phyloP scores from a whole-genome alignment of 805 yeast species.

The Debaryomyces tyrocola region DNA sequence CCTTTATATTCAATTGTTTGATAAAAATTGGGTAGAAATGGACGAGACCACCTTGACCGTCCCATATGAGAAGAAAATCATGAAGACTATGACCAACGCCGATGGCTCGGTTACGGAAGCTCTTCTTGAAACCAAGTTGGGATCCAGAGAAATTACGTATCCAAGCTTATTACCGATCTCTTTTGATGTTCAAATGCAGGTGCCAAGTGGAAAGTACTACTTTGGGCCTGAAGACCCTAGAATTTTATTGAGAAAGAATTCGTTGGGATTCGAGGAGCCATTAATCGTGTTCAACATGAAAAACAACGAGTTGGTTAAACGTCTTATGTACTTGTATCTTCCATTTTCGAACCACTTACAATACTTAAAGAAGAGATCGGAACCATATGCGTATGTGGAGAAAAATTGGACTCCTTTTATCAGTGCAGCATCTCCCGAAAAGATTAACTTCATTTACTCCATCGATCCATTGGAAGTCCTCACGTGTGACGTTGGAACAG shows the following conservation, averaged over 20 bases:
- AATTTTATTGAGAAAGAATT: constrained; percentile 10
- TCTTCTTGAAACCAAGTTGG: constrained; percentile 9
- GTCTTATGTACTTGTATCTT: constrained; percentile 11
- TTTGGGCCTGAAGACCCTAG: constrained; percentile 19
- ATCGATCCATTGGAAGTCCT: constrained; percentile 28
- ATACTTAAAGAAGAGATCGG: constrained; percentile 12
- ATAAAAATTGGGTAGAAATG: constrained; percentile 20
- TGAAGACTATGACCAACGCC: constrained; percentile 8
- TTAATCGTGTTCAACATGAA: constrained; percentile 24
- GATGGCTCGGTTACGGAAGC: constrained; percentile 15
- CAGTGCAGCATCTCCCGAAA: constrained; percentile 7
- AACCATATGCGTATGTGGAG: constrained; percentile 15
- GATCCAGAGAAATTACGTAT: constrained; percentile 13
- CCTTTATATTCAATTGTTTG: constrained; percentile 19
- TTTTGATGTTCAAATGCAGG: constrained; percentile 8
- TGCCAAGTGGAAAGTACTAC: constrained; percentile 7
- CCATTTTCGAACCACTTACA: constrained; percentile 15
- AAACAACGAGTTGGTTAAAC: constrained; percentile 2
- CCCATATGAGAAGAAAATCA: constrained; percentile 16
- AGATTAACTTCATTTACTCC: constrained; percentile 23
- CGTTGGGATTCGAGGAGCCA: constrained; percentile 22
- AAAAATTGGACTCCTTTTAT: constrained; percentile 30
- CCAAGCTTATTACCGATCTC: constrained; percentile 19
- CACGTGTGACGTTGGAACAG: constrained; percentile 27
- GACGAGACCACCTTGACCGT: constrained; percentile 12